Evolutionary conservation across 1,284 basidiomycete genomes (phyloP), one percentile per base, ranked within the genome.

Genomic region (Ganoderma meredithae): DNA sequence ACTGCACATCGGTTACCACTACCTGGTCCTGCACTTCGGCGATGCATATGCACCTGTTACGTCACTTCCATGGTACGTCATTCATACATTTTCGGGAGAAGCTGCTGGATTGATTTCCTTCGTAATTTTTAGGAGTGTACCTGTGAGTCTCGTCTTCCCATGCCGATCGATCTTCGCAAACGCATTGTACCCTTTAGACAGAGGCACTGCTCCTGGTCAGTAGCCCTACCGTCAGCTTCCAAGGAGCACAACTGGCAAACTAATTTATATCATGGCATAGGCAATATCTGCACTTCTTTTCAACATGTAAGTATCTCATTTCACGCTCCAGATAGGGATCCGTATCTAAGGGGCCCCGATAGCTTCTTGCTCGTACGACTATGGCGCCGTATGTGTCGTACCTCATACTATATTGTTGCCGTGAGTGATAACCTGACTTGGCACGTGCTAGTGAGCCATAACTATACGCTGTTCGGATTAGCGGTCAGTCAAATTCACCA

Each of bases 1-100:
- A 19, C 22, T 63, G 3, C 62, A 63, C 31, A 13, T 56, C 15
- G 62, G 62, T 1, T 63, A 63, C 36, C 25, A 55, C 27, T 63
- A 56, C 13, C 10, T 63, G 52, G 43, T 63, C 39, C 31, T 17
- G 33, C 40, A 63, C 40, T 63, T 63, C 27, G 62, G 62, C 22
- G 62, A 63, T 25, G 8, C 6, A 4, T 44, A 22, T 9, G 62
- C 12, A 5, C 49, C 53, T 8, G 17, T 31, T 22, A 56, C 62
- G 52, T 41, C 39, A 9, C 49, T 63, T 31, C 62, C 62, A 27
- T 63, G 62, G 62, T 63, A 31, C 25, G 52, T 53, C 10, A 31
- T 31, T 53, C n/a, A 39, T 53, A 27, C 10, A 25, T 25, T 53
- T 53, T 22, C 10, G 52, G n/a, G 52, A 25, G 52, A 31, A 27